Base-by-base conservation (phyloP, 306 rosid species). In the Spatholobus suberectus region DNA sequence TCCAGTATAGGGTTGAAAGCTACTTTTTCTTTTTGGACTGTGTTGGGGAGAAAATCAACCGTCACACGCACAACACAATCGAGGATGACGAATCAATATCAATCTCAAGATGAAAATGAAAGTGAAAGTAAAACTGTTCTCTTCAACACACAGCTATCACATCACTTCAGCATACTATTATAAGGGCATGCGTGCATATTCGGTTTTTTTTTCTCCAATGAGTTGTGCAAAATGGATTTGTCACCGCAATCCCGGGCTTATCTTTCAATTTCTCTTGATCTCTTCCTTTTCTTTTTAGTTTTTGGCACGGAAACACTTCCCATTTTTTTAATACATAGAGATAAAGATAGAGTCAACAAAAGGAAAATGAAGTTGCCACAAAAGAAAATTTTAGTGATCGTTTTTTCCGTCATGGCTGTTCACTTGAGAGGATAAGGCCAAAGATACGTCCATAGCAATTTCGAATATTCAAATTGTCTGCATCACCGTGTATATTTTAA, bases 1-100 rank as follows among this genome's bases (percentile, higher is more conserved):
- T 85, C 10, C 10, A 6, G 73, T 54, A 43, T 40, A 26, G 67
- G 80, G 47, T 12, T 83, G 87, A 87, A 70, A 87, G 87, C 71
- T 55, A 87, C 87, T 77, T 84, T 80, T 34, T 76, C 8, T 61
- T 58, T 43, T 58, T 43, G 74, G 38, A 61, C 26, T 17, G 38
- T 40, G 61, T n/a, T 20, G 55, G 59, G 38, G 46, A 72, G 73
- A 70, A 73, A 75, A 18, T 76, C 61, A 21, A 79, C 52, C 0
- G 55, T 65, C 40, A 44, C 67, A 41, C 58, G 40, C 47, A 40
- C 4, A 51, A 17, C 37, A 58, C 66, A 24, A 21, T 1, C 7
- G 32, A 57, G 15, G 34, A 6, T 29, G 24, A 29, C 27, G 34
- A 40, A 63, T 41, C 57, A 41, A 65, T 65, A 12, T 47, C 18